phyloP scores from a whole-genome alignment of 2,329 filamentous ascomycete species.

The Fusarium floridanum region DNA sequence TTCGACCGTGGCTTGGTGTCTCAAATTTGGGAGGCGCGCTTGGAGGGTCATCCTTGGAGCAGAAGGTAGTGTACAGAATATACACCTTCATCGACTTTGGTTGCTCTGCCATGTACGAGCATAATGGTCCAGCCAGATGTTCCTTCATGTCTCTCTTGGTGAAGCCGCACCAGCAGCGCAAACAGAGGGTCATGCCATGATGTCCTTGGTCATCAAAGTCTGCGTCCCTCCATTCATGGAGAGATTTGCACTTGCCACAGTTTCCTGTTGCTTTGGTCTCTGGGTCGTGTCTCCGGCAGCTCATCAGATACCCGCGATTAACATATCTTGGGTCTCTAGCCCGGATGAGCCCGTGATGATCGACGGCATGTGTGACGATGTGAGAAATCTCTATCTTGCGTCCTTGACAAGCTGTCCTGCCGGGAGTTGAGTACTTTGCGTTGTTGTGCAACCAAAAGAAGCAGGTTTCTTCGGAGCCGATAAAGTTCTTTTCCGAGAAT shows the following conservation, averaged over 20 bases:
- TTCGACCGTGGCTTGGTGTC: constrained; percentile 1
- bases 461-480: constrained; percentile 21
- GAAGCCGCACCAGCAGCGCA: constrained; percentile 37
- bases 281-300: constrained; percentile 18
- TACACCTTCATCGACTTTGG: constrained; percentile 34
- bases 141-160: constrained; percentile 29
- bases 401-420: constrained; percentile 28
- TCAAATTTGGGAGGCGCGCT: constrained; percentile 16
- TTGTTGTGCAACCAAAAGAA: constrained; percentile 30
- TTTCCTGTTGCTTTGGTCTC: constrained; percentile 31
- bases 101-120: constrained; percentile 32
- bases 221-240: constrained; percentile 28
- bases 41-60: constrained; percentile 22
- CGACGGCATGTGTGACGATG: constrained; percentile 33
- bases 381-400: constrained; percentile 40
- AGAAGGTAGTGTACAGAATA: constrained; percentile 36
- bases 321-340: constrained; percentile 26
- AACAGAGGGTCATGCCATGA: constrained; percentile 29
- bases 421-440: constrained; percentile 10
- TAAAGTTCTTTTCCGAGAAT: constrained; percentile 17
- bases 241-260: constrained; percentile 26
- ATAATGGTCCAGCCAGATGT: constrained; percentile 32
- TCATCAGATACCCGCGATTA: constrained; percentile 33
- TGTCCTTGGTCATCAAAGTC: constrained; percentile 25
- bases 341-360: constrained; percentile 42